These are phyloP conservation scores for Truncatella angustata DNA, from an alignment of 2,329 filamentous ascomycete genomes.

Conservation along the genomic window DNA sequence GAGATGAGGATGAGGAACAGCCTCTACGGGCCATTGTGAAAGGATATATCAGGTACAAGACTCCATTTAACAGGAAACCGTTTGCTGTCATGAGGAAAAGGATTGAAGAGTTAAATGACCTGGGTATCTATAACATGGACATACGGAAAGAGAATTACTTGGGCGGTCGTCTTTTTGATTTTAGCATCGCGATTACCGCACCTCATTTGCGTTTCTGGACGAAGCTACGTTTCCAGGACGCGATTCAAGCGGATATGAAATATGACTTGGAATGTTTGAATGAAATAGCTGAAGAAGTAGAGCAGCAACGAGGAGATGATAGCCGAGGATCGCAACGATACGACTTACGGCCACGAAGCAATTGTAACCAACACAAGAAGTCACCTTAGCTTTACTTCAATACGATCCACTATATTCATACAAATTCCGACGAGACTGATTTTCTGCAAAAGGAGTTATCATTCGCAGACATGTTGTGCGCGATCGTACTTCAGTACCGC, in stretches of 20 bases:
- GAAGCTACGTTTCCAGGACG: background rate
- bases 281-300: too few relatives aligned
- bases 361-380: too few relatives aligned
- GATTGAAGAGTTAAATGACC: slow-evolving; percentile 10
- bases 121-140: slow-evolving; percentile 16
- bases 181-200: slow-evolving; percentile 13
- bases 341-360: too few relatives aligned
- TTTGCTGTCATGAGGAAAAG: slow-evolving; percentile 10
- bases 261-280: background rate
- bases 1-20: background rate
- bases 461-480: too few relatives aligned
- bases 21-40: slow-evolving; percentile 13
- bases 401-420: too few relatives aligned
- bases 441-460: too few relatives aligned
- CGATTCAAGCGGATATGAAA: background rate
- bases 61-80: background rate
- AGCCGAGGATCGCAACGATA: too few relatives aligned
- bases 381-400: too few relatives aligned
- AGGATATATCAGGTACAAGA: slow-evolving; percentile 9
- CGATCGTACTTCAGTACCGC: too few relatives aligned
- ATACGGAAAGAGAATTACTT: slow-evolving; percentile 13
- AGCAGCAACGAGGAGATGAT: too few relatives aligned
- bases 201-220: slow-evolving; percentile 10
- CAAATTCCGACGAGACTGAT: too few relatives aligned
- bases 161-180: slow-evolving; percentile 16